Evolutionary conservation across 1,284 basidiomycete species (phyloP).

Genomic region (Cutaneotrichosporon sp.): DNA sequence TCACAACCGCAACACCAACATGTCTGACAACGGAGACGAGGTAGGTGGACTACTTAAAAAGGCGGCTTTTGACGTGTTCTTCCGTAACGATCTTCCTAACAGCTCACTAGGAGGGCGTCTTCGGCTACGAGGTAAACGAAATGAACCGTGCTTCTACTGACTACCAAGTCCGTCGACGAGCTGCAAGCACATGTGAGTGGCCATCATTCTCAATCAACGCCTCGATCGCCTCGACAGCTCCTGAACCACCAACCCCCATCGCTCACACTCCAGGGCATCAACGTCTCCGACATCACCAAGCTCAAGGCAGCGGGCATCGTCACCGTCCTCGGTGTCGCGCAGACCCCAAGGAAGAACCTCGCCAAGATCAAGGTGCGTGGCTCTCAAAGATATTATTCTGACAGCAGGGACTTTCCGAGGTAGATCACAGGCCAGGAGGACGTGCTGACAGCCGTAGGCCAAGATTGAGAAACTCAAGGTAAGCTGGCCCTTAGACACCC

Average conservation of each 20-base stretch:
- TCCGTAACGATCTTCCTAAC: background rate
- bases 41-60: constrained; percentile 20
- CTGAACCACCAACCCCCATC: background rate
- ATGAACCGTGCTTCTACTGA: background rate
- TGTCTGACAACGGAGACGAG: constrained; percentile 35
- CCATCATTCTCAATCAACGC: too few relatives aligned
- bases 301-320: constrained; percentile 62
- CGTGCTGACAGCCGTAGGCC: constrained; percentile 49
- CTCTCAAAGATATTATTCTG: constrained; percentile 3
- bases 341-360: constrained; percentile 76
- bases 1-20: constrained; percentile 4
- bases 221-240: too few relatives aligned
- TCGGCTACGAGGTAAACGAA: constrained; percentile 19
- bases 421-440: background rate
- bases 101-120: constrained; percentile 8
- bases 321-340: constrained; percentile 51
- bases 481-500: constrained; percentile 11
- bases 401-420: constrained; percentile 40
- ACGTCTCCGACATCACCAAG: constrained; percentile 87
- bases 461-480: constrained; percentile 96
- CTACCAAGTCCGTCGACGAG: constrained; percentile 66
- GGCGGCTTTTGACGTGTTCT: too few relatives aligned
- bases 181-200: constrained; percentile 74
- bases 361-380: constrained; percentile 76
- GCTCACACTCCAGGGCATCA: constrained; percentile 66